These are phyloP conservation scores for Tolypocladium sp. DNA, from an alignment of 2,329 filamentous ascomycete genomes.

Conservation along the genomic window DNA sequence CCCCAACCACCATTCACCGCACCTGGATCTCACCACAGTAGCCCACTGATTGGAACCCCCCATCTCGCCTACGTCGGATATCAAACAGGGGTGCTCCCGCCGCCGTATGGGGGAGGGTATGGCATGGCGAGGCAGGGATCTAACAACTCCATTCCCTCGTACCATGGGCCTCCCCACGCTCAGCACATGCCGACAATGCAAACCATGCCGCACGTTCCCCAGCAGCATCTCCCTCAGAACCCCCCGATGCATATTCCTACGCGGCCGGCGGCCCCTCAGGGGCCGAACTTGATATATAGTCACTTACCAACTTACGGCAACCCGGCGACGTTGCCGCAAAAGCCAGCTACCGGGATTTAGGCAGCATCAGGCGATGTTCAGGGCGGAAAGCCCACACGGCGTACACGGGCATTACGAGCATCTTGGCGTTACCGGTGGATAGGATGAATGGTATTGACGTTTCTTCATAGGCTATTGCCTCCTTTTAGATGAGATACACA, in stretches of 20 bases:
- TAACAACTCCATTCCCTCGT: slow-evolving; percentile 42
- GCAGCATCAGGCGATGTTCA: slow-evolving; percentile 20
- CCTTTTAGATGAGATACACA: slow-evolving; percentile 3
- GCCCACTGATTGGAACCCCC: slow-evolving; percentile 42
- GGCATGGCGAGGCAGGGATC: slow-evolving; percentile 49
- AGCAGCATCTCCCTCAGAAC: slow-evolving; percentile 34
- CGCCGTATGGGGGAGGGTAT: slow-evolving; percentile 40
- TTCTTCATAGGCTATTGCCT: slow-evolving; percentile 14
- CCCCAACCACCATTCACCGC: slow-evolving; percentile 39
- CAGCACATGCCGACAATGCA: slow-evolving; percentile 32
- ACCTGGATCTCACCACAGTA: slow-evolving; percentile 40
- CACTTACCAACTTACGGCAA: slow-evolving; percentile 50
- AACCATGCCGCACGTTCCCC: slow-evolving; percentile 27
- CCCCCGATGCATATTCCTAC: slow-evolving; percentile 32
- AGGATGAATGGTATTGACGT: slow-evolving; percentile 21
- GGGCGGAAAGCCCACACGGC: slow-evolving; percentile 16
- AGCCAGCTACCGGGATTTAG: slow-evolving; percentile 42
- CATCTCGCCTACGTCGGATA: slow-evolving; percentile 41
- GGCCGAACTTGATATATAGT: slow-evolving; percentile 36
- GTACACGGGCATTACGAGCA: slow-evolving; percentile 24
- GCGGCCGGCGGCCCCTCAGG: slow-evolving; percentile 35
- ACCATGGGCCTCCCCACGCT: slow-evolving; percentile 28
- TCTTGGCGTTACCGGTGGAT: slow-evolving; percentile 30
- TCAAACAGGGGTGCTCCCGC: slow-evolving; percentile 31
- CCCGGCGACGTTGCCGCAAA: slow-evolving; percentile 50